Evolutionary conservation across 257 asterid species (phyloP).

Genomic region (Rhazya stricta): DNA sequence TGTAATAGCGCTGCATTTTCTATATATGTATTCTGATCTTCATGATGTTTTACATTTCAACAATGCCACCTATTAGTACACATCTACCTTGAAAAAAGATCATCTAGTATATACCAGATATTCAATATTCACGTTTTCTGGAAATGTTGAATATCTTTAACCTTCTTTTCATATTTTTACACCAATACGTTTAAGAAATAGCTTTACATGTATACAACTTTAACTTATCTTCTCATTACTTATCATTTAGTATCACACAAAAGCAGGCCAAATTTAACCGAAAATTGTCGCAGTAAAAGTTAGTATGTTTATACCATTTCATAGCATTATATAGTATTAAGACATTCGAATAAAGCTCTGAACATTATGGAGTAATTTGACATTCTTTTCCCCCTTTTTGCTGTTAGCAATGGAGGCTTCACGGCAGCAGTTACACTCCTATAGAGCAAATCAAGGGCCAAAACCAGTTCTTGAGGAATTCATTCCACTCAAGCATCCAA

Average conservation of each 20-base stretch:
- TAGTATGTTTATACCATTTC: too few species aligned
- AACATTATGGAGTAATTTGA: not conserved
- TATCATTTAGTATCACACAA: not conserved
- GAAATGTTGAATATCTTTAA: slow-evolving; percentile 2
- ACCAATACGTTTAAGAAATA: slow-evolving; percentile 17
- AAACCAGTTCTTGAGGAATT: slow-evolving; percentile 85
- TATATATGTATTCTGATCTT: not conserved
- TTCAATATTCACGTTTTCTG: slow-evolving; percentile 13
- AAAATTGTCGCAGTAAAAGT: not conserved
- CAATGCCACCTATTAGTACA: not conserved
- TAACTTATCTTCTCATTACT: slow-evolving; percentile 1
- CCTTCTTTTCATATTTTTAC: slow-evolving; percentile 8
- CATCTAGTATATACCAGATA: not conserved
- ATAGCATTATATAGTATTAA: not conserved
- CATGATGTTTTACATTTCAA: not conserved
- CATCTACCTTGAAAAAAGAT: not conserved
- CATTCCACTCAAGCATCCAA: slow-evolving; percentile 56
- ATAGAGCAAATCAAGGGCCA: slow-evolving; percentile 34
- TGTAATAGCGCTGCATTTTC: not conserved
- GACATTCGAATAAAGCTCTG: not conserved
- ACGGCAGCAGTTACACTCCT: slow-evolving; percentile 69
- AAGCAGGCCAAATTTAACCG: not conserved
- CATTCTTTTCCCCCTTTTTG: not conserved
- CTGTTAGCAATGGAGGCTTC: slow-evolving; percentile 81
- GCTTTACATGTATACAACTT: slow-evolving; percentile 23